Evolutionary conservation across 768 basidiomycete genomes (phyloP), one percentile per base, ranked within the genome.

Genomic region (Plicaturopsis crispa): DNA sequence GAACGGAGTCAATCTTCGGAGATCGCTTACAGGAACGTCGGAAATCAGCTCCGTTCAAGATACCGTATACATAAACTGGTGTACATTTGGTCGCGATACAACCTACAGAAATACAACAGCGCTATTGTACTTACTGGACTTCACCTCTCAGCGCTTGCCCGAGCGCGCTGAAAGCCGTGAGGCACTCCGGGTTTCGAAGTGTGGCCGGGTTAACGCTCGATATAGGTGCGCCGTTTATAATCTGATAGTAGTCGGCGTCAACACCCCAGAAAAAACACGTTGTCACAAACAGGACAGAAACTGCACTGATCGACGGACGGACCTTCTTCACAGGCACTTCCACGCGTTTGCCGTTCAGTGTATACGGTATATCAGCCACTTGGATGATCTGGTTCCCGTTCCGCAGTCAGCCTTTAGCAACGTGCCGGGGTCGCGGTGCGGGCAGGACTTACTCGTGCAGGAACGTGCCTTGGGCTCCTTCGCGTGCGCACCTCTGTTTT

Each of bases 311-410:
- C n/a, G n/a, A n/a, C n/a, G n/a, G n/a, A 45, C 57, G 47, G 44
- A 78, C 79, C 74, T 84, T 85, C 58, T 82, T 84, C 26, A 84
- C 77, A 8, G 80, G 68, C 6, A 86, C 82, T 56, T 88, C 85
- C 33, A 89, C 84, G 31, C 80, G 73, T 53, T 88, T 90, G 24
- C 80, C 80, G 46, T 86, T 88, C 43, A 88, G 59, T 16, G 86
- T 90, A 52, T 87, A 82, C 4, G 84, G 84, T 12, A 88, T 70
- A 55, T 86, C 83, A 6, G 57, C 45, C 12, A 78, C 78, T 55
- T 83, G 78, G 18, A 87, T 65, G 42, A 86, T 77, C 81, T 84
- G 50, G 38, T 45, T 28, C 14, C 14, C 10, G 14, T n/a, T n/a
- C n/a, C n/a, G n/a, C n/a, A n/a, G n/a, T n/a, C 40, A 46, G 42